A percentile compares a stretch with the other conserved stretches of the same genome.
Conservation (phyloP, 192 early-diverging fungal species). For the Dimargaris xerosporica region DNA sequence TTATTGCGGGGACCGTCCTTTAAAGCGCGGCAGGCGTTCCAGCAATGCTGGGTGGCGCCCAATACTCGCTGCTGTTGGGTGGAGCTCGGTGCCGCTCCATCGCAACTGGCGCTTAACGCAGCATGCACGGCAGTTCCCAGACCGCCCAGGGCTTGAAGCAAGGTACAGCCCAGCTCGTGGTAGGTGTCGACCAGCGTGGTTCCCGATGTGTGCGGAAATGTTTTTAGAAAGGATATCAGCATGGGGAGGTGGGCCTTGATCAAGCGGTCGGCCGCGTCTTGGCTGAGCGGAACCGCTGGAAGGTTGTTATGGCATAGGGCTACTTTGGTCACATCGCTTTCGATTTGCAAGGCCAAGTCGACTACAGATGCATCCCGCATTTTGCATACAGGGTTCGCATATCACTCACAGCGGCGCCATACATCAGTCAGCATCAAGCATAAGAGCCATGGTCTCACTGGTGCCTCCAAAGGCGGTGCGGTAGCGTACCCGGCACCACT, state of each 20-base stretch:
- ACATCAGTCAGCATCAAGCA: no score
- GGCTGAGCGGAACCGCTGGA: background rate
- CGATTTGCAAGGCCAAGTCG: slow-evolving; percentile 1
- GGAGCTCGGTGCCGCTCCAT: no score
- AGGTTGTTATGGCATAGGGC: slow-evolving; percentile 2
- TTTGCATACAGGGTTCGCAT: no score
- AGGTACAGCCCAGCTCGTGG: background rate
- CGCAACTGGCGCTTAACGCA: background rate
- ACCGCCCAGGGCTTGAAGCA: background rate
- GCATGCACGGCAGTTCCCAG: background rate
- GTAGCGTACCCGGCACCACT: no score
- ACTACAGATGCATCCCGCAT: background rate
- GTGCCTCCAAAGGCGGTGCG: no score
- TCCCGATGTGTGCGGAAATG: background rate
- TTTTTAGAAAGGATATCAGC: slow-evolving; percentile 10
- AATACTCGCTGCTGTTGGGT: background rate
- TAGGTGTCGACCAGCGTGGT: slow-evolving; percentile 4
- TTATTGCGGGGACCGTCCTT: background rate
- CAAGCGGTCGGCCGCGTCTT: slow-evolving; percentile 1
- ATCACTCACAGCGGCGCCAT: no score
- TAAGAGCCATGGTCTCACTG: no score
- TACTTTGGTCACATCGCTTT: slow-evolving; percentile 9
- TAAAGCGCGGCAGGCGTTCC: slow-evolving; percentile 6
- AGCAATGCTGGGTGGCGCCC: background rate
- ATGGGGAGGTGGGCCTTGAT: slow-evolving; percentile 4